Conservation (phyloP, 306 rosid genomes). For the Sesbania bispinosa region DNA sequence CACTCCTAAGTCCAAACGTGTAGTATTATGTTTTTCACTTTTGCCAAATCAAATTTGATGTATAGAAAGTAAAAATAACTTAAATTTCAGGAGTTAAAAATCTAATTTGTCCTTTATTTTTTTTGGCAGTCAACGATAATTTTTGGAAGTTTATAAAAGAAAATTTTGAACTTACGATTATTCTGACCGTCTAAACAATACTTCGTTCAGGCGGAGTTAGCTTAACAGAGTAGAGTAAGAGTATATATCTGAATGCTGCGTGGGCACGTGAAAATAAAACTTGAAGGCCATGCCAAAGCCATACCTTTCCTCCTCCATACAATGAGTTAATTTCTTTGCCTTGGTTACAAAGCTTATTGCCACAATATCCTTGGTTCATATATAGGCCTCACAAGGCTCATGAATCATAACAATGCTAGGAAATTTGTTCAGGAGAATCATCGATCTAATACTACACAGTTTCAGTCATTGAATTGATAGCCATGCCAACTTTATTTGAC, state of each 20-base stretch:
- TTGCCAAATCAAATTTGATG: too few relatives aligned
- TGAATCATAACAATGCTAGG: background rate
- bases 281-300: constrained; percentile 48
- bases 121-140: too few relatives aligned
- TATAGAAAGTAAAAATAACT: too few relatives aligned
- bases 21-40: too few relatives aligned
- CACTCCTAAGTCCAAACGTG: too few relatives aligned
- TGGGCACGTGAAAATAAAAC: constrained; percentile 38
- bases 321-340: constrained; percentile 28
- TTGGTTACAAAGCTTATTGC: constrained; percentile 48
- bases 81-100: too few relatives aligned
- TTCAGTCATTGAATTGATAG: background rate
- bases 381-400: background rate
- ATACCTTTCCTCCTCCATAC: constrained; percentile 42
- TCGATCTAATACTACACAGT: background rate
- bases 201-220: too few relatives aligned
- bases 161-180: too few relatives aligned
- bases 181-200: too few relatives aligned
- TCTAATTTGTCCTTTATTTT: too few relatives aligned
- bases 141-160: too few relatives aligned
- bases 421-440: background rate
- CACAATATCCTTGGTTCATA: background rate
- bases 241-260: background rate
- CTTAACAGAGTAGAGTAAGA: too few relatives aligned
- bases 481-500: constrained; percentile 38